These are phyloP conservation scores for Picea glauca DNA, from an alignment of 75 land plant genomes.

Conservation along the genomic window DNA sequence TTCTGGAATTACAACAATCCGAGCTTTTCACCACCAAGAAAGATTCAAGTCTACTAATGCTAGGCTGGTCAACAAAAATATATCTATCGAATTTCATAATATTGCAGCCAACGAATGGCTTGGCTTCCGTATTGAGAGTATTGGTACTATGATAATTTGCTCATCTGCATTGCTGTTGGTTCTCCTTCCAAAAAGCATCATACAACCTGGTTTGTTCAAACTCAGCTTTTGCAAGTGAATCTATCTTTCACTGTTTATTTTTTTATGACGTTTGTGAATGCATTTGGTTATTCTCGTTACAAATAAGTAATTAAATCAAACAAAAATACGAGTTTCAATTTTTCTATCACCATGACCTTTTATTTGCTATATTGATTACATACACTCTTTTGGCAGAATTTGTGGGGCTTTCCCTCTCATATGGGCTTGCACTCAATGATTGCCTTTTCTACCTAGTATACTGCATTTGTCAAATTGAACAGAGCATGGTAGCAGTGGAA, in stretches of 20 bases:
- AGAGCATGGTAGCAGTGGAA: background rate
- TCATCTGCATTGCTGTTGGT: conserved; percentile 54
- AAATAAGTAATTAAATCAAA: background rate
- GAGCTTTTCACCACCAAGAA: conserved; percentile 71
- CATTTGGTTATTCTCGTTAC: background rate
- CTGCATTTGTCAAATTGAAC: background rate
- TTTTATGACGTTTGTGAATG: background rate
- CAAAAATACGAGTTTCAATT: background rate
- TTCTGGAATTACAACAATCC: conserved; percentile 72
- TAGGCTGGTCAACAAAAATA: conserved; percentile 55
- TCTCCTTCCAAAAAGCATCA: conserved; percentile 46
- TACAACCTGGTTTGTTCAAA: conserved; percentile 24
- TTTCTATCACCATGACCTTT: background rate
- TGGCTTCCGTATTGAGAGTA: conserved; percentile 57
- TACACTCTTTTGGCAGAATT: conserved; percentile 47
- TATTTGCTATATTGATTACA: background rate
- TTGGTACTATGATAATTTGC: conserved; percentile 48
- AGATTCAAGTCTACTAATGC: conserved; percentile 42
- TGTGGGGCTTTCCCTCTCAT: conserved; percentile 87
- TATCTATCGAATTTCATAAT: conserved; percentile 58
- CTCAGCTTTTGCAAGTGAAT: background rate
- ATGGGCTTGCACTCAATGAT: conserved; percentile 58
- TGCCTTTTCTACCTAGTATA: background rate
- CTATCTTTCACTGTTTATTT: background rate
- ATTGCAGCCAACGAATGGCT: conserved; percentile 79